phyloP scores from a whole-genome alignment of 768 basidiomycete species.

The Phlebiopsis gigantea region DNA sequence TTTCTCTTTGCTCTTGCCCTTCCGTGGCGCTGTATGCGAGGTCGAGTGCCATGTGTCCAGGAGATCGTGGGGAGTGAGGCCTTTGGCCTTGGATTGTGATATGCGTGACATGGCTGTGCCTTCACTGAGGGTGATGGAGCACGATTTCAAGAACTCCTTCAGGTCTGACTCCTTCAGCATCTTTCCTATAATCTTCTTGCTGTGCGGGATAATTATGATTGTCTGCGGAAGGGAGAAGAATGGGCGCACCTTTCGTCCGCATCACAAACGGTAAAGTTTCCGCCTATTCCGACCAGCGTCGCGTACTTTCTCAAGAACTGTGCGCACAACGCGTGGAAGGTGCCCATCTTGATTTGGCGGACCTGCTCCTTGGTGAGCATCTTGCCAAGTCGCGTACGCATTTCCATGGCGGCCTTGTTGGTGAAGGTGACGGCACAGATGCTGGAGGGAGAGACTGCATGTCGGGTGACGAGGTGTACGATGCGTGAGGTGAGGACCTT shows the following conservation, averaged over 20 bases:
- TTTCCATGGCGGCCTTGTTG: conserved; percentile 87
- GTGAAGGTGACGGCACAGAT: conserved; percentile 86
- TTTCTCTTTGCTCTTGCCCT: neutral
- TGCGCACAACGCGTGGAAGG: conserved; percentile 76
- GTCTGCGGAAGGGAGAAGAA: neutral
- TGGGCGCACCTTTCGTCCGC: conserved; percentile 65
- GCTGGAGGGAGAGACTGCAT: conserved; percentile 44
- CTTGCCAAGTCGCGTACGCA: conserved; percentile 63
- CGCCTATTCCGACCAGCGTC: conserved; percentile 47
- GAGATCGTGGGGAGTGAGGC: conserved; percentile 48
- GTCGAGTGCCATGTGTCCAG: conserved; percentile 8
- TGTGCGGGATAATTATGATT: conserved; percentile 21
- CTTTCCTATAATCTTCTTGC: conserved; percentile 61
- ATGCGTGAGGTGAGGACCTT: conserved; percentile 68
- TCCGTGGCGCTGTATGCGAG: neutral
- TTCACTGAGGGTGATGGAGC: conserved; percentile 50
- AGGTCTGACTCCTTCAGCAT: conserved; percentile 1
- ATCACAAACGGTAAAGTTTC: conserved; percentile 82
- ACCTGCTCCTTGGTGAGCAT: conserved; percentile 61
- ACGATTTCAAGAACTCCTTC: conserved; percentile 42
- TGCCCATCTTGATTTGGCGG: conserved; percentile 58
- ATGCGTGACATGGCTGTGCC: conserved; percentile 53
- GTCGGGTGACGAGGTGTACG: conserved; percentile 54
- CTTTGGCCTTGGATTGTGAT: conserved; percentile 66
- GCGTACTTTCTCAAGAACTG: conserved; percentile 66